Percentiles rank a stretch among this genome's conserved stretches.
These are phyloP conservation scores for Russula sp. DNA, from an alignment of 768 basidiomycete species.

Conservation along the genomic window DNA sequence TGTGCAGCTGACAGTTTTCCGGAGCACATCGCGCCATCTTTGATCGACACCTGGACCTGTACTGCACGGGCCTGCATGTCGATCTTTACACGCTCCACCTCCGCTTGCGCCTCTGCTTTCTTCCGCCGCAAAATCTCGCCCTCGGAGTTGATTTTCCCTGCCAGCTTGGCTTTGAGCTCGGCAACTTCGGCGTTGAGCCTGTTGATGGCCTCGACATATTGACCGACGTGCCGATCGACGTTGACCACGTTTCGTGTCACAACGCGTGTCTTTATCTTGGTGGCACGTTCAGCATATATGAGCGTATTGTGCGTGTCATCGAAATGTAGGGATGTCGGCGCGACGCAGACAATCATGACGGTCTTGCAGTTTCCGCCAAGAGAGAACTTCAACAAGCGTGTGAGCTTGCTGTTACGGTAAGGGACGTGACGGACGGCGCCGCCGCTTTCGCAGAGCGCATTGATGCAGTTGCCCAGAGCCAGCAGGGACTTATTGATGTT, in stretches of 20 bases:
- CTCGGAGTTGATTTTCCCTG: slow-evolving; percentile 61
- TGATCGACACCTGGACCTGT: slow-evolving; percentile 62
- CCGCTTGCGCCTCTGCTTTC: slow-evolving; percentile 61
- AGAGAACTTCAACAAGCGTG: slow-evolving; percentile 94
- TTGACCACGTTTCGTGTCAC: slow-evolving; percentile 93
- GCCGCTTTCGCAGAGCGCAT: slow-evolving; percentile 93
- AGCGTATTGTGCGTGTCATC: slow-evolving; percentile 99
- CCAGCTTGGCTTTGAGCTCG: slow-evolving; percentile 80
- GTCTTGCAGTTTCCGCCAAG: slow-evolving; percentile 99
- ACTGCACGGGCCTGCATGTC: slow-evolving; percentile 70
- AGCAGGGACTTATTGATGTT: slow-evolving; percentile 99
- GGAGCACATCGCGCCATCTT: slow-evolving; percentile 69
- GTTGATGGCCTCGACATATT: slow-evolving; percentile 93
- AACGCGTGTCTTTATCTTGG: slow-evolving; percentile 97
- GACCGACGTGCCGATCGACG: slow-evolving; percentile 90
- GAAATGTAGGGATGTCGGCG: slow-evolving; percentile 91
- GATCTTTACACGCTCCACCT: slow-evolving; percentile 65
- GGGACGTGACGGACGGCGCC: slow-evolving; percentile 86
- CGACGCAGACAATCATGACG: slow-evolving; percentile 98
- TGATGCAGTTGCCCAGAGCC: slow-evolving; percentile 97
- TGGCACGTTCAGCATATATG: slow-evolving; percentile 94
- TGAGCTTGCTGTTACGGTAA: slow-evolving; percentile 97
- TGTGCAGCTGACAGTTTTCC: slow-evolving; percentile 69
- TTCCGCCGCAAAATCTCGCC: slow-evolving; percentile 59
- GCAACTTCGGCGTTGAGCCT: slow-evolving; percentile 78